Percentiles rank a stretch among this genome's conserved stretches.
These are phyloP conservation scores for Paecilomyces sp. DNA, from an alignment of 2,329 filamentous ascomycete species.

Conservation along the genomic window DNA sequence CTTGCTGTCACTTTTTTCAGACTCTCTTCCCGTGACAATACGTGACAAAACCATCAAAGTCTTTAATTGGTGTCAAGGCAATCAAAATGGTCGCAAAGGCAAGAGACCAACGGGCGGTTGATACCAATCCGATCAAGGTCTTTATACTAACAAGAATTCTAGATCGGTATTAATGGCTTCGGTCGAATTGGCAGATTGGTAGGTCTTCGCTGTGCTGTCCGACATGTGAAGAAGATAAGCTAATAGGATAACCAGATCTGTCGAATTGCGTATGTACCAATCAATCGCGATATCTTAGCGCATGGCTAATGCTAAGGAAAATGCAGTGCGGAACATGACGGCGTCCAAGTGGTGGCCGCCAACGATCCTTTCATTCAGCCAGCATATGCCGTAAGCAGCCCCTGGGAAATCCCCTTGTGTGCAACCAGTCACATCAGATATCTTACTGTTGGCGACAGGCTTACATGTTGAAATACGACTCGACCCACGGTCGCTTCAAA, in stretches of 20 bases:
- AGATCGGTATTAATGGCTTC: slow-evolving; percentile 95
- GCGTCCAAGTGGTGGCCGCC: slow-evolving; percentile 81
- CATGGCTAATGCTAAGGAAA: slow-evolving; percentile 7
- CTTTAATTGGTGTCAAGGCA: background rate
- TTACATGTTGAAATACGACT: slow-evolving; percentile 97
- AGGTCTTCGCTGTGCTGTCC: background rate
- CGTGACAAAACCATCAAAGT: background rate
- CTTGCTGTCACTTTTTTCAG: background rate
- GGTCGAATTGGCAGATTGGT: slow-evolving; percentile 86
- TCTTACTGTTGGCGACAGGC: slow-evolving; percentile 45
- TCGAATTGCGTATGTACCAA: background rate
- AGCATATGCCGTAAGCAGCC: slow-evolving; percentile 65
- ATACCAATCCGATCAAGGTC: slow-evolving; percentile 13
- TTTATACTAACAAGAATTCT: slow-evolving; percentile 45
- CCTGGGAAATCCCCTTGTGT: background rate
- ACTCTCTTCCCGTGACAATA: background rate
- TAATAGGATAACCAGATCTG: background rate
- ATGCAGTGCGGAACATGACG: slow-evolving; percentile 65
- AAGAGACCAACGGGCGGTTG: background rate
- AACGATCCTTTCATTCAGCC: slow-evolving; percentile 95
- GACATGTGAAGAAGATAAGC: background rate
- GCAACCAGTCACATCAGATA: background rate
- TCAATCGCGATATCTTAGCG: background rate
- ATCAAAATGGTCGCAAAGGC: background rate
- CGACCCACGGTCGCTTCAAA: slow-evolving; percentile 85